phyloP scores from a whole-genome alignment of 176 grass and related monocot genomes.

The Pharus latifolius region DNA sequence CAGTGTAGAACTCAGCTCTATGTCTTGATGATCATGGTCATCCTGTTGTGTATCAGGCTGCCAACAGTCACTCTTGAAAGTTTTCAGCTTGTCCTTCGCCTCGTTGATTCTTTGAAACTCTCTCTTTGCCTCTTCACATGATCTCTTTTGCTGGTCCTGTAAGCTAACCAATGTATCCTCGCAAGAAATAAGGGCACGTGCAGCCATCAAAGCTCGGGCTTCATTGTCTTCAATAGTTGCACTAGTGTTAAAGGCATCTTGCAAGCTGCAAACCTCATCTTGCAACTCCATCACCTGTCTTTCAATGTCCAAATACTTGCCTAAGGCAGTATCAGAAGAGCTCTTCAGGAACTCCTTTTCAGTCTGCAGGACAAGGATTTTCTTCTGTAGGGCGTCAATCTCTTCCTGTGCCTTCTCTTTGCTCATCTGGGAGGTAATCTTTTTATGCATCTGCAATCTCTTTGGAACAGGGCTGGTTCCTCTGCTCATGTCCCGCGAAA shows the following conservation, averaged over 20 bases:
- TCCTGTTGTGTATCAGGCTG: constrained; percentile 11
- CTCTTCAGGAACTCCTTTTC: constrained; percentile 81
- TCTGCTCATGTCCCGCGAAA: constrained; percentile 14
- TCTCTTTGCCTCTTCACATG: constrained; percentile 35
- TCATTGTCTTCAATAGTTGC: constrained; percentile 76
- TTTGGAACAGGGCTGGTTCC: constrained; percentile 11
- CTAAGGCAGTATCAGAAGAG: constrained; percentile 47
- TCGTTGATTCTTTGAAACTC: constrained; percentile 49
- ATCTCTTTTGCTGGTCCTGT: constrained; percentile 47
- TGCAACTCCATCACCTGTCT: constrained; percentile 53
- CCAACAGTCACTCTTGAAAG: constrained; percentile 38
- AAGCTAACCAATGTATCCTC: constrained; percentile 71
- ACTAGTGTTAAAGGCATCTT: constrained; percentile 60
- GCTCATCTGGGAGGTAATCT: constrained; percentile 43
- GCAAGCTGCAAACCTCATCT: constrained; percentile 62
- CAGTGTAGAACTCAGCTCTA: background rate
- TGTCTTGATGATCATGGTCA: constrained; percentile 3
- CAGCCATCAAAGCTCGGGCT: constrained; percentile 78
- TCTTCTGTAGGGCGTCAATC: constrained; percentile 71
- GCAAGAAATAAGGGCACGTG: constrained; percentile 67
- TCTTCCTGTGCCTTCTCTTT: constrained; percentile 67
- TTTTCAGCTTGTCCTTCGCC: constrained; percentile 54
- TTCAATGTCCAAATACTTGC: constrained; percentile 73
- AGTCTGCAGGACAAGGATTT: constrained; percentile 68
- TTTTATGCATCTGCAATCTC: constrained; percentile 34